A percentile compares a stretch with the other conserved stretches of the same genome.
These are phyloP conservation scores for Nevesoporus exiguus DNA, from an alignment of 768 basidiomycete genomes.

Conservation along the genomic window DNA sequence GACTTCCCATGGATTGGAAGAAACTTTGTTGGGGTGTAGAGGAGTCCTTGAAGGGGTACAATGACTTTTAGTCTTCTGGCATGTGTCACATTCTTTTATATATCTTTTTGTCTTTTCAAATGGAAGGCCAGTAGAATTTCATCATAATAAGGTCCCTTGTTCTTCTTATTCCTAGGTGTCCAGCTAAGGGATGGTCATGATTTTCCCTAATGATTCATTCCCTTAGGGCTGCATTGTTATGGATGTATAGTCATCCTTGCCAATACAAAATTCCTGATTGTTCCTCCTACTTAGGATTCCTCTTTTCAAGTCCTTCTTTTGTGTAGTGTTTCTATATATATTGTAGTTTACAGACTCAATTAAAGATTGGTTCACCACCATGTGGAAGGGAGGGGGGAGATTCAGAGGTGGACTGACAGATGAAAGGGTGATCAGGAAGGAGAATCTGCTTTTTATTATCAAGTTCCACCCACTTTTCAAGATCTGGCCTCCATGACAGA, in stretches of 20 bases:
- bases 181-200: neutral
- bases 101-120: neutral
- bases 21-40: too few species aligned
- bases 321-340: neutral
- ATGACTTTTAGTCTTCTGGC: neutral
- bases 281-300: too few species aligned
- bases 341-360: neutral
- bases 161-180: neutral
- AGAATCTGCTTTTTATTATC: neutral
- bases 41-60: too few species aligned
- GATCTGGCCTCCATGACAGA: neutral
- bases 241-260: too few species aligned
- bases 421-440: neutral
- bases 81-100: neutral
- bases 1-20: too few species aligned
- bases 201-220: too few species aligned
- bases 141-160: neutral
- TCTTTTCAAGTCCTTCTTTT: neutral
- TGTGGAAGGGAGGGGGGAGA: too few species aligned
- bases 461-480: neutral
- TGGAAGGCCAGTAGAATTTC: neutral
- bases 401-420: too few species aligned
- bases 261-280: too few species aligned
- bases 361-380: too few species aligned
- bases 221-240: too few species aligned